Evolutionary conservation across 116 monocot genomes (phyloP), one percentile per base, ranked within the genome.

Genomic region (Cymodocea nodosa): DNA sequence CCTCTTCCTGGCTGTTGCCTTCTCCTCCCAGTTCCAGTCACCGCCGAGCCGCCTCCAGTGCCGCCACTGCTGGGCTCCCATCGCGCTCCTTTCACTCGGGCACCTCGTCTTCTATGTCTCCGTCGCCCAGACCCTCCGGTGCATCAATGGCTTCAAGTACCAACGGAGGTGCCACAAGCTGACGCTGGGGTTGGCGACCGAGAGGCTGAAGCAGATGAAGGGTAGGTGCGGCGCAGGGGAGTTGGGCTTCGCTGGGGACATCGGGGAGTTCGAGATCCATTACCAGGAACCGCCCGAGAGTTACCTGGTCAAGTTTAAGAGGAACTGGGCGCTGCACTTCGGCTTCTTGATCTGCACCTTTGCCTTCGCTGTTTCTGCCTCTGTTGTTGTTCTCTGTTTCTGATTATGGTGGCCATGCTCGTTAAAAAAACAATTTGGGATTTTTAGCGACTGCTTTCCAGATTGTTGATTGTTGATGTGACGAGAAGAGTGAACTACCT

Each of bases 151-250:
- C 50, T 78, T 97, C 78, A 83, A 83, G 77, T 97, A 97, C 82
- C 97, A 97, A 60, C 15, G 70, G 50, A 73, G 91, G n/a, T 97
- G 97, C 78, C 97, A 97, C 80, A 97, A 97, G 87, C 85, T 90
- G 44, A 97, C 95, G 35, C 83, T 92, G 11, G 77, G 82, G 35
- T 70, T 92, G 22, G 92, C 92, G 48, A 85, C 87, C 23, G 92
- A 92, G 50, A 72, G 81, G 35, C 75, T 95, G 39, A 85, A 76
- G 83, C 58, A 61, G 35, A 59, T 95, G 19, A 77, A 72, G 85
- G 19, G 69, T 24, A 64, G 80, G 35, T 68, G 14, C 24, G 36
- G 55, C 0, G 39, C 22, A 2, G 75, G 73, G 0, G 59, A 23
- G 0, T 40, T 6, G 23, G 74, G 40, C 7, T 34, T 4, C 9